These are phyloP conservation scores for Hortaea sp. DNA, from an alignment of 2,329 filamentous ascomycete genomes.

Conservation along the genomic window DNA sequence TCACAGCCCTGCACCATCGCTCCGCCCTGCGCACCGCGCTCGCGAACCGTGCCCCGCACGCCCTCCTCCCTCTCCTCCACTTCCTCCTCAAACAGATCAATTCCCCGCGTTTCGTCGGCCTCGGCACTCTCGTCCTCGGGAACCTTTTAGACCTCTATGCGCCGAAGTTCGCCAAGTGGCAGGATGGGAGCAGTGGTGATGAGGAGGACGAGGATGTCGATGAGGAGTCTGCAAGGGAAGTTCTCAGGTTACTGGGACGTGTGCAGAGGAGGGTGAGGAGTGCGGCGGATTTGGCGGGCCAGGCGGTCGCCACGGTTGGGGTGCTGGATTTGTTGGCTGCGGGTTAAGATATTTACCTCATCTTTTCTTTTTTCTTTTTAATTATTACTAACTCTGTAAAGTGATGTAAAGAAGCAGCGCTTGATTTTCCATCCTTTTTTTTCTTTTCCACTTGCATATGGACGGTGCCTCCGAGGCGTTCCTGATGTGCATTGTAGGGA, in stretches of 20 bases:
- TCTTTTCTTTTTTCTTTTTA: no score
- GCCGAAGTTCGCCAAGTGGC: constrained; percentile 53
- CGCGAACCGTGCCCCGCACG: constrained; percentile 67
- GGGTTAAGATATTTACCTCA: constrained; percentile 20
- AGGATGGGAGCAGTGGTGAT: constrained; percentile 16
- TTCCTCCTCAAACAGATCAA: constrained; percentile 76
- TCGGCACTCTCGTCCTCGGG: constrained; percentile 76
- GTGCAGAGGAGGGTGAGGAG: constrained; percentile 61
- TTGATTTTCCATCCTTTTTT: no score
- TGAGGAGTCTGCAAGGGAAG: constrained; percentile 36
- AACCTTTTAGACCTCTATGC: constrained; percentile 81
- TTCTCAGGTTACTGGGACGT: constrained; percentile 59
- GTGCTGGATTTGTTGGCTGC: constrained; percentile 75
- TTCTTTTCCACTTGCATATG: no score
- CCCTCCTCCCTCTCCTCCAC: constrained; percentile 69
- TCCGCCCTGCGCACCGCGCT: constrained; percentile 75
- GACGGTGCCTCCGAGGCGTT: no score
- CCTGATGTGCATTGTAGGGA: no score
- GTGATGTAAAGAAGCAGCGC: no score
- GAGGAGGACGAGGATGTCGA: constrained; percentile 15
- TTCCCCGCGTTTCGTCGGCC: constrained; percentile 68
- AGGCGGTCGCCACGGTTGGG: constrained; percentile 69
- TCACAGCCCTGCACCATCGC: constrained; percentile 78
- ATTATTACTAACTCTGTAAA: no score
- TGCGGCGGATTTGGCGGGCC: constrained; percentile 74